A percentile compares a stretch with the other conserved stretches of the same genome.
phyloP scores from a whole-genome alignment of 805 yeast genomes.

The Lachancea nothofagi region DNA sequence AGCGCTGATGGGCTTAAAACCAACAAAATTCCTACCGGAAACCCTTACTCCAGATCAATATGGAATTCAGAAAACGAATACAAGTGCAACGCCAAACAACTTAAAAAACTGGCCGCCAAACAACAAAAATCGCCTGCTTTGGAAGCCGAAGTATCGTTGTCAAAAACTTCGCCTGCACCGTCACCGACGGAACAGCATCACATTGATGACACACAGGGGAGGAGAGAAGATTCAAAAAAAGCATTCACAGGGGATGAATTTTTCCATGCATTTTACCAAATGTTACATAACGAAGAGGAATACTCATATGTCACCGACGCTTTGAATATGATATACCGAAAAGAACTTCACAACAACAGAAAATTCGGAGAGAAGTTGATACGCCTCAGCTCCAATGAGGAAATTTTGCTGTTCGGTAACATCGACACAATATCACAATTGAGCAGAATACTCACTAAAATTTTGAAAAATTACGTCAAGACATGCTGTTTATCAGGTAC shows the following conservation, averaged over 20 bases:
- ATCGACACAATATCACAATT: constrained; percentile 36
- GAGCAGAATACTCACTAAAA: constrained; percentile 30
- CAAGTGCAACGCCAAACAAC: constrained; percentile 12
- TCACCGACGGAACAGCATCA: constrained; percentile 2
- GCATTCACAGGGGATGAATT: neutral
- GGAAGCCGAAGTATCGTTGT: neutral
- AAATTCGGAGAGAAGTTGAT: constrained; percentile 31
- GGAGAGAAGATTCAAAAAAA: neutral
- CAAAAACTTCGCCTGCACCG: neutral
- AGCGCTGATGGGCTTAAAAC: neutral
- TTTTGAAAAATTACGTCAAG: constrained; percentile 7
- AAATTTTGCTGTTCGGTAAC: constrained; percentile 40
- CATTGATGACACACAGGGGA: neutral
- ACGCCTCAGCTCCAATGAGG: constrained; percentile 28
- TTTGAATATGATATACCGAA: constrained; percentile 32
- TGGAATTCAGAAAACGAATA: constrained; percentile 38
- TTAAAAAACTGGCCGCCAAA: neutral
- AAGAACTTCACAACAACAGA: constrained; percentile 28
- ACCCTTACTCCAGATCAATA: constrained; percentile 41
- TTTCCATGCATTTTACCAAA: constrained; percentile 11
- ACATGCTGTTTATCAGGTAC: constrained; percentile 5
- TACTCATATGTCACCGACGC: constrained; percentile 31
- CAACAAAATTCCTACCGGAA: constrained; percentile 11
- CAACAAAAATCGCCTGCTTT: neutral
- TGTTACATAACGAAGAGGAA: constrained; percentile 34